phyloP scores from a whole-genome alignment of 2,329 filamentous ascomycete species.

The Knufia fluminis region DNA sequence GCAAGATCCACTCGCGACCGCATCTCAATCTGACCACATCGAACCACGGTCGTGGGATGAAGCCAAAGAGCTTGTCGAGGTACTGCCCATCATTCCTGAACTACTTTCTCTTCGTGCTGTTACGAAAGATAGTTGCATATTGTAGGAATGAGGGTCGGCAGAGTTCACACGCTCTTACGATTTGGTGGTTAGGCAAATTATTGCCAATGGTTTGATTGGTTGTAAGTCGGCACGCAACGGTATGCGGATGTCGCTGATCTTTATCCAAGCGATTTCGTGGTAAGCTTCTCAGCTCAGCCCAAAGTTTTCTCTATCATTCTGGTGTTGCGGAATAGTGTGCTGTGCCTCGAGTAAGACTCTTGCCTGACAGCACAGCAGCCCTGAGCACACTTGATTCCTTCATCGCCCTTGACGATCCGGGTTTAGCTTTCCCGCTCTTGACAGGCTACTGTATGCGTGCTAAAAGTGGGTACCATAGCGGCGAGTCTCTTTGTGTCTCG shows the following conservation, averaged over 20 bases:
- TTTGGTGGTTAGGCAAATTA: background rate
- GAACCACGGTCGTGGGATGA: background rate
- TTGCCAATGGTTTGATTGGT: background rate
- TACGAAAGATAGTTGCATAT: background rate
- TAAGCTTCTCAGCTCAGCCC: background rate
- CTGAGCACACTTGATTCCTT: background rate
- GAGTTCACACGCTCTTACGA: too few species aligned
- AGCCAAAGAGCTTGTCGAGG: background rate
- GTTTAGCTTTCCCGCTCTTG: slow-evolving; percentile 9
- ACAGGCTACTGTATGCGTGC: slow-evolving; percentile 1
- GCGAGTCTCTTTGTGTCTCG: slow-evolving; percentile 8
- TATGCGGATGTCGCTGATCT: background rate
- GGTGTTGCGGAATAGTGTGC: background rate
- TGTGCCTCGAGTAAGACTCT: background rate
- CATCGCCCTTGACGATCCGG: background rate
- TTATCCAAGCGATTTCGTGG: background rate
- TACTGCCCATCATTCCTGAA: background rate
- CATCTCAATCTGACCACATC: background rate
- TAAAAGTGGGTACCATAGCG: slow-evolving; percentile 7
- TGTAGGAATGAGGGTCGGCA: background rate
- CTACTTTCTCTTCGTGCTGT: background rate
- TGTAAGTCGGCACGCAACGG: background rate
- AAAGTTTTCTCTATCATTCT: background rate
- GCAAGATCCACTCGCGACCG: background rate
- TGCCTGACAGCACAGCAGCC: background rate